These are phyloP conservation scores for Calycina marina DNA, from an alignment of 2,329 filamentous ascomycete species.

Conservation along the genomic window DNA sequence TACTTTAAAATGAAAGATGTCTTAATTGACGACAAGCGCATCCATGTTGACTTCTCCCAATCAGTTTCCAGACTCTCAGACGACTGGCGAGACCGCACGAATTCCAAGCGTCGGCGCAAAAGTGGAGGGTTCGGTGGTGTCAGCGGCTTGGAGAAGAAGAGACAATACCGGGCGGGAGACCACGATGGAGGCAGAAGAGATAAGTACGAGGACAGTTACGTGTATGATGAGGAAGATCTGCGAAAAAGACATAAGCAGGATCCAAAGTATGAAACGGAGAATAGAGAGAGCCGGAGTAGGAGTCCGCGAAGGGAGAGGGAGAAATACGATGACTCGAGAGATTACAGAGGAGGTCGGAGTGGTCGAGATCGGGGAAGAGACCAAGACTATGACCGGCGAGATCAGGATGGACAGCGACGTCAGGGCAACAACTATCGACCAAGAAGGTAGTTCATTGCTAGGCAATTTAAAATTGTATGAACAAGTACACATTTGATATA, in stretches of 20 bases:
- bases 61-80: conserved; percentile 81
- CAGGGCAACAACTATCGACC: too few relatives aligned
- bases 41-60: conserved; percentile 97
- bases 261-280: conserved; percentile 16
- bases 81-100: conserved; percentile 75
- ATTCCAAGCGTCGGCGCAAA: conserved; percentile 53
- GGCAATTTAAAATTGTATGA: too few relatives aligned
- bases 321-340: conserved; percentile 11
- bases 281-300: conserved; percentile 21
- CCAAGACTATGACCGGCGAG: conserved; percentile 10
- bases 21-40: conserved; percentile 89
- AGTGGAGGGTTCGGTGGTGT: conserved; percentile 85
- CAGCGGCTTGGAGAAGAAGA: conserved; percentile 71
- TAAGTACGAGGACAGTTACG: conserved; percentile 64
- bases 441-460: too few relatives aligned
- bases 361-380: conserved; percentile 11
- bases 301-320: conserved; percentile 17
- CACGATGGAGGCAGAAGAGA: conserved; percentile 26
- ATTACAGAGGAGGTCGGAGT: conserved; percentile 3
- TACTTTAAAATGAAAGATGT: conserved; percentile 99
- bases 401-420: too few relatives aligned
- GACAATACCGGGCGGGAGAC: conserved; percentile 59
- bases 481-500: too few relatives aligned
- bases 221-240: conserved; percentile 63
- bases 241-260: conserved; percentile 33